These are phyloP conservation scores for Xylaria sp. DNA, from an alignment of 2,329 filamentous ascomycete species.

Conservation along the genomic window DNA sequence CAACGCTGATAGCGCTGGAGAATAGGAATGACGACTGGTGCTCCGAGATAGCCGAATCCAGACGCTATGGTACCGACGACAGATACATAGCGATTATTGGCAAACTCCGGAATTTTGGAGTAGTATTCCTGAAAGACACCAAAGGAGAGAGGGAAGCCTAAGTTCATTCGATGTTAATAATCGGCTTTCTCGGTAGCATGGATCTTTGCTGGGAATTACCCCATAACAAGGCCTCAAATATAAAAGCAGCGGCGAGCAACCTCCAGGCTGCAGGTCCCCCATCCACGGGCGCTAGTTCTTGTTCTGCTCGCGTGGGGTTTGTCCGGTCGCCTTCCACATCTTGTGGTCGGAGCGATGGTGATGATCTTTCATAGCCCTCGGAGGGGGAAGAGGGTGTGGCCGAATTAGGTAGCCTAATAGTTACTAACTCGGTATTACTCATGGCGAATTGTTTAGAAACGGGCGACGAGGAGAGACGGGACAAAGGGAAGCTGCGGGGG, in stretches of 20 bases:
- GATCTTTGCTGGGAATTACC: conserved; percentile 23
- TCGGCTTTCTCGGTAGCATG: conserved; percentile 1
- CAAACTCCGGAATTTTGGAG: conserved; percentile 45
- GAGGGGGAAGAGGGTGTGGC: neutral
- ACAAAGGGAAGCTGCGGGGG: neutral
- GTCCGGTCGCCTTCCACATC: conserved; percentile 17
- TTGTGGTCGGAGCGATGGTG: neutral
- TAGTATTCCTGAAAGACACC: conserved; percentile 50
- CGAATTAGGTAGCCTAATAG: neutral
- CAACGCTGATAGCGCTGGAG: conserved; percentile 49
- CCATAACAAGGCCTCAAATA: conserved; percentile 46
- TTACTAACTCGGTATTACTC: conserved; percentile 12
- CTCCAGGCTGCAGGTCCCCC: conserved; percentile 43
- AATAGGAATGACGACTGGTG: conserved; percentile 49
- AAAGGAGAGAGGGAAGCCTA: conserved; percentile 48
- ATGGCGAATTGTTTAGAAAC: neutral
- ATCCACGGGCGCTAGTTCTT: conserved; percentile 41
- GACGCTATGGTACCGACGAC: conserved; percentile 46
- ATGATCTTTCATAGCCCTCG: neutral
- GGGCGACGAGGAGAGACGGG: neutral
- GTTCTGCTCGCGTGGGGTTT: neutral
- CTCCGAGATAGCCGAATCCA: conserved; percentile 49
- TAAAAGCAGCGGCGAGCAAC: conserved; percentile 42
- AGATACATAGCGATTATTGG: conserved; percentile 42
- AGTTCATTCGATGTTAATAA: neutral